Base-by-base conservation (phyloP, 2,329 filamentous ascomycete species). In the Epichloe glyceriae region DNA sequence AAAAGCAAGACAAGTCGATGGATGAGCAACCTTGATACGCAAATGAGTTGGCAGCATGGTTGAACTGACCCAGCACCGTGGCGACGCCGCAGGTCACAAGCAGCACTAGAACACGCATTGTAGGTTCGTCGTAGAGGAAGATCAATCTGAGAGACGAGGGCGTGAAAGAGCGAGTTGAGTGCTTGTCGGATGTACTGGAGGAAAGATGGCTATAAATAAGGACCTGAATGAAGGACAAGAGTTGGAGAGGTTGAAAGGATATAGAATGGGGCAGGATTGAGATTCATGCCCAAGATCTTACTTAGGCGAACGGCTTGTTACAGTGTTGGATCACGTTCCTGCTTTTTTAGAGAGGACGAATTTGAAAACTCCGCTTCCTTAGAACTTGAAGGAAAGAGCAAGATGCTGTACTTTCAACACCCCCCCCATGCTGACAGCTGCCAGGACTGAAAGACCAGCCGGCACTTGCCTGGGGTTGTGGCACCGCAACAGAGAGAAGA, bases 1-100 rank as follows among this genome's bases (percentile, higher is more conserved):
- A 52, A 43, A 65, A 62, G 43, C 59, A 57, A 50, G 57, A 52
- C 30, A 60, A 22, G 22, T 65, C 58, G 44, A 65, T 52, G n/a
- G 50, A 51, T 17, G 61, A 58, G 46, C 62, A 65, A 43, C 61
- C 62, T 5, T 56, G 54, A 44, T 62, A 62, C 6, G 55, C 52
- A 43, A 61, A 64, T 1, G 58, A 52, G 26, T 56, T 53, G 11
- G 57, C 56, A 37, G 43, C 51, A 48, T 60, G 55, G 19, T 46
- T 58, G 52, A 14, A 51, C 50, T 50, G 54, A 35, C 46, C 58
- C 56, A 55, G 48, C 51, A 48, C 52, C 34, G 38, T 58, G 53
- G 47, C 56, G 38, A 57, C 45, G 53, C 58, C 60, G 41, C 60
- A 50, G 3, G 56, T 11, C 51, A 50, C 54, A 45, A 64, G 48